phyloP scores from a whole-genome alignment of 2,329 filamentous ascomycete genomes.

The Aureobasidium sp. region DNA sequence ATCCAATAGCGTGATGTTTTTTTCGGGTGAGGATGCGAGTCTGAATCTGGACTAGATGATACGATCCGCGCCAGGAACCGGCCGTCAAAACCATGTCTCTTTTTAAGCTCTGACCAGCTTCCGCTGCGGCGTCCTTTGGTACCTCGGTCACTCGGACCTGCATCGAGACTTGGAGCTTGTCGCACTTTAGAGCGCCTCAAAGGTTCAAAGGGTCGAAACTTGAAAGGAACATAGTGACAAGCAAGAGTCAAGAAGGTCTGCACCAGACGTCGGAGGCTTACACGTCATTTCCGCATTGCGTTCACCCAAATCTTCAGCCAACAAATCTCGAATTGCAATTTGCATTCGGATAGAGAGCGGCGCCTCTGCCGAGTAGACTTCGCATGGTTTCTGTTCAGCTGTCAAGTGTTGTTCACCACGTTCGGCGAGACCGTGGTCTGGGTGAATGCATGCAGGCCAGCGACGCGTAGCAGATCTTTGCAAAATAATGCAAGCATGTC shows the following conservation, averaged over 20 bases:
- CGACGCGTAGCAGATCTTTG: background rate
- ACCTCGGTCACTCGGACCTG: conserved; percentile 3
- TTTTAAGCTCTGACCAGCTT: background rate
- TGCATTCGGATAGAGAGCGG: background rate
- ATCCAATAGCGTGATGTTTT: conserved; percentile 8
- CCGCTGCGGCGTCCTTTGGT: background rate
- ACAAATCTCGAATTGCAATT: conserved; percentile 1
- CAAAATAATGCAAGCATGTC: too few relatives aligned
- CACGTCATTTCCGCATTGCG: conserved; percentile 8
- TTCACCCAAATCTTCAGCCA: background rate
- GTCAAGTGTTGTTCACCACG: background rate
- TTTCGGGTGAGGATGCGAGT: conserved; percentile 3
- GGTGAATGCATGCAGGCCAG: background rate
- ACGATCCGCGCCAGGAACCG: background rate
- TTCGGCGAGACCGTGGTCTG: conserved; percentile 1
- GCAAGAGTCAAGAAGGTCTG: background rate
- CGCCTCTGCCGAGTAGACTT: background rate
- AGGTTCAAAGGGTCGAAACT: background rate
- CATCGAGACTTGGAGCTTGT: conserved; percentile 9
- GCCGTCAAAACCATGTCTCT: conserved; percentile 4
- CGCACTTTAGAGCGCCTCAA: background rate
- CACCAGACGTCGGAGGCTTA: background rate
- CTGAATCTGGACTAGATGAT: background rate
- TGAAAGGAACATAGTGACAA: background rate
- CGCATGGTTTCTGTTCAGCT: conserved; percentile 8